A percentile compares a stretch with the other conserved stretches of the same genome.
phyloP scores from a whole-genome alignment of 2,329 filamentous ascomycete genomes.

The Cladosporium cucumerinum region DNA sequence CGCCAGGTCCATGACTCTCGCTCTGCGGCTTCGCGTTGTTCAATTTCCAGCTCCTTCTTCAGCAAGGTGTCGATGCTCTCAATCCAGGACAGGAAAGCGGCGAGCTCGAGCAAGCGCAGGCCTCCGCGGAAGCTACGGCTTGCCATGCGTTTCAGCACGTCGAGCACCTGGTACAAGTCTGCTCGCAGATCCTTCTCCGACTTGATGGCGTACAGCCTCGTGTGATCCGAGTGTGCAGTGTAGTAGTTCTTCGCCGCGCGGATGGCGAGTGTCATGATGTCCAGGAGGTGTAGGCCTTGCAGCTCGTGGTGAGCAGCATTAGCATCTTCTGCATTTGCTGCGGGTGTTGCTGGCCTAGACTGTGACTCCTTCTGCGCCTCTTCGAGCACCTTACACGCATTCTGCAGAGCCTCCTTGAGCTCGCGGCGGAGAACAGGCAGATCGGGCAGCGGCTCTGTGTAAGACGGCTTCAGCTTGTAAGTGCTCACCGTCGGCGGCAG shows the following conservation, averaged over 20 bases:
- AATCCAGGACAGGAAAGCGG: constrained; percentile 76
- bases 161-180: constrained; percentile 81
- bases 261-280: constrained; percentile 92
- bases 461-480: constrained; percentile 80
- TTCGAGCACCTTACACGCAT: constrained; percentile 65
- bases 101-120: constrained; percentile 72
- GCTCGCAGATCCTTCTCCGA: constrained; percentile 80
- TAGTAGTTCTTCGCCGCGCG: constrained; percentile 95
- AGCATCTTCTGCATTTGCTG: constrained; percentile 29
- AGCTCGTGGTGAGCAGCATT: constrained; percentile 75
- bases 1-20: constrained; percentile 75
- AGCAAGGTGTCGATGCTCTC: constrained; percentile 73
- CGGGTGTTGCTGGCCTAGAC: constrained; percentile 17
- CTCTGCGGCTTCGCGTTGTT: constrained; percentile 69
- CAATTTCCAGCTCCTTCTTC: constrained; percentile 70
- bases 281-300: constrained; percentile 86
- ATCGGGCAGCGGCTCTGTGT: constrained; percentile 78
- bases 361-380: constrained; percentile 46
- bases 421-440: constrained; percentile 72
- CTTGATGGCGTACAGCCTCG: constrained; percentile 80
- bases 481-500: constrained; percentile 96
- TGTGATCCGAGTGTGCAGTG: constrained; percentile 82
- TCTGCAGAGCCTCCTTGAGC: constrained; percentile 63
- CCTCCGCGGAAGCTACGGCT: constrained; percentile 81
- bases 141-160: constrained; percentile 88